phyloP scores from a whole-genome alignment of 192 early-diverging fungal genomes.

The Chytriomyces confervae region DNA sequence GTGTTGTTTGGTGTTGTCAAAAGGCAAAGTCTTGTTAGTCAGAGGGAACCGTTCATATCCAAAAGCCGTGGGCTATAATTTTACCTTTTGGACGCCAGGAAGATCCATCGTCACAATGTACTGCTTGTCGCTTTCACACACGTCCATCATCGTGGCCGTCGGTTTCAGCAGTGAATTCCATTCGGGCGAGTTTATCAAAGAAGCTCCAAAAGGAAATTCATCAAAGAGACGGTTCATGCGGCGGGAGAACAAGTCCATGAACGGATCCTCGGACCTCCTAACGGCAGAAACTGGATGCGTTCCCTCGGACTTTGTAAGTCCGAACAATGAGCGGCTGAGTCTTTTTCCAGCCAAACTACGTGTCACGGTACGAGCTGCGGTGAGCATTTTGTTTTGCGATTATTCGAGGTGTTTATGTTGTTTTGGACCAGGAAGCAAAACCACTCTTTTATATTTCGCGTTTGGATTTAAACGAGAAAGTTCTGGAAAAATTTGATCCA shows the following conservation, averaged over 20 bases:
- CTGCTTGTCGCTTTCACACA: slow-evolving; percentile 55
- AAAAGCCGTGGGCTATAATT: not conserved
- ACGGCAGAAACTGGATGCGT: no score
- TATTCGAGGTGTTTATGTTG: no score
- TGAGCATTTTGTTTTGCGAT: no score
- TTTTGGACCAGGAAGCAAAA: no score
- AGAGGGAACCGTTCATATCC: not conserved
- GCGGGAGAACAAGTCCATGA: not conserved
- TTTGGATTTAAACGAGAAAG: no score
- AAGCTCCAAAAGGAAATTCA: not conserved
- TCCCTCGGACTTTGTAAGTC: no score
- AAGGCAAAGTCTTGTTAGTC: not conserved
- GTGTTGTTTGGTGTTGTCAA: not conserved
- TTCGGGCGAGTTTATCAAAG: not conserved
- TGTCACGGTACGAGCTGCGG: no score
- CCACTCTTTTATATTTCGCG: no score
- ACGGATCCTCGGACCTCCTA: no score
- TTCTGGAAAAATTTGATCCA: no score
- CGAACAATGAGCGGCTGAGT: no score
- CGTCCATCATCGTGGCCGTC: slow-evolving; percentile 39
- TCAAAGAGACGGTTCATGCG: slow-evolving; percentile 16
- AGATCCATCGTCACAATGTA: slow-evolving; percentile 45
- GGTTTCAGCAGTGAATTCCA: not conserved
- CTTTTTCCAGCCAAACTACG: no score
- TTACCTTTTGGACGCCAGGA: slow-evolving; percentile 30